Percentiles rank a stretch among this genome's conserved stretches.
Evolutionary conservation across 140 eudicot genomes (phyloP).

Genomic region (Ambrosia hybrid): DNA sequence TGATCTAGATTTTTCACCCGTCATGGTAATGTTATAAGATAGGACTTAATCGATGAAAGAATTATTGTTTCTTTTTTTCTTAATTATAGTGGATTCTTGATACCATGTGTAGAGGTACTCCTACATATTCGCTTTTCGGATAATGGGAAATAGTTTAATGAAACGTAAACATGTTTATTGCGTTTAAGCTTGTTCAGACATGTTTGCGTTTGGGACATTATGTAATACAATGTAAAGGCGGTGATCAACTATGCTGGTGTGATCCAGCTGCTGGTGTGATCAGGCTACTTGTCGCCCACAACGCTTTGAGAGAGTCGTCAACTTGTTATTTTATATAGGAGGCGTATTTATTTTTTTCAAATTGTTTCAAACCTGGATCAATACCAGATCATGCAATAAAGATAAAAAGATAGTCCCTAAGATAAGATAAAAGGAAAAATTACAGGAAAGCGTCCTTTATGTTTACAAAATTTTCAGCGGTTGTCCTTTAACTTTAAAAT

Average conservation of each 20-base stretch:
- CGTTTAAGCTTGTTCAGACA: neutral
- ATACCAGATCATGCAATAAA: neutral
- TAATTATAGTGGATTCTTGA: neutral
- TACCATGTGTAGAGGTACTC: neutral
- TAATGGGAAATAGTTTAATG: neutral
- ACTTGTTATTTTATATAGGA: neutral
- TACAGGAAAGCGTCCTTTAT: too few species aligned
- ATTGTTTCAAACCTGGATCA: neutral
- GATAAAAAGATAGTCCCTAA: neutral
- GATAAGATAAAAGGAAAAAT: too few species aligned
- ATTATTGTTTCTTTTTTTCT: neutral
- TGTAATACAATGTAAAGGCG: too few species aligned
- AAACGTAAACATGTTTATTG: neutral
- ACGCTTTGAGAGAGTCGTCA: neutral
- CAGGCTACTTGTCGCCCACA: neutral
- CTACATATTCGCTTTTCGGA: constrained; percentile 8
- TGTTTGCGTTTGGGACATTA: neutral
- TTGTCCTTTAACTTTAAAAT: too few species aligned
- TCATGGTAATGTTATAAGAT: constrained; percentile 10
- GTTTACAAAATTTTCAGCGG: too few species aligned
- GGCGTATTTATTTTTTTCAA: neutral
- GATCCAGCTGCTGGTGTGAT: too few species aligned
- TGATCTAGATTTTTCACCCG: constrained; percentile 37
- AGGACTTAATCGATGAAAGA: neutral
- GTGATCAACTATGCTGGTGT: neutral